Evolutionary conservation across 2,329 filamentous ascomycete genomes (phyloP).

Genomic region (Sphaerulina musiva): DNA sequence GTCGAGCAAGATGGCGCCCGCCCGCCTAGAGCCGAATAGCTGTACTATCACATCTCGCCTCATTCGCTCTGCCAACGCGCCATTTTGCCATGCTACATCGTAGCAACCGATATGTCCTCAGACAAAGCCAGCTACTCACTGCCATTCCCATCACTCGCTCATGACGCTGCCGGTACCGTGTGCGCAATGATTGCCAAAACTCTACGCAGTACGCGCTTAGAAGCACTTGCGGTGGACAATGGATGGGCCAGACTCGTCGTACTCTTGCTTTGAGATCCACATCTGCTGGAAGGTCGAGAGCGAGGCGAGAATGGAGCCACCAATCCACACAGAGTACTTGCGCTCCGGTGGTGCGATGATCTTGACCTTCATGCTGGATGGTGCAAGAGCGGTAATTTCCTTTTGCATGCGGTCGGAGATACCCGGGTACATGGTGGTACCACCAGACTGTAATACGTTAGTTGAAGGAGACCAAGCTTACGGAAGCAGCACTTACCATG

Average conservation of each 20-base stretch:
- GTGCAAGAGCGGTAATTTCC: conserved; percentile 98
- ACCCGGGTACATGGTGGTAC: conserved; percentile 99
- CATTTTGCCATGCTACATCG: conserved; percentile 12
- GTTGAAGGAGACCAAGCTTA: conserved; percentile 15
- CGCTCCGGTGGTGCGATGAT: conserved; percentile 99
- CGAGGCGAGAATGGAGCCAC: conserved; percentile 99
- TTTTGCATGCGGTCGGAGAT: conserved; percentile 99
- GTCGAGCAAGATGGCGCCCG: conserved; percentile 23
- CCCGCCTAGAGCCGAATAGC: conserved; percentile 18
- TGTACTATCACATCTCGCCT: conserved; percentile 15
- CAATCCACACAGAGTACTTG: conserved; percentile 99
- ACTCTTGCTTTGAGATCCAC: conserved; percentile 99
- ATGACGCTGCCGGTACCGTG: conserved; percentile 16
- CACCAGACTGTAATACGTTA: conserved; percentile 71
- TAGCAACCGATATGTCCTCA: conserved; percentile 2
- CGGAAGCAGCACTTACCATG: conserved; percentile 67
- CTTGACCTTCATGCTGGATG: conserved; percentile 99
- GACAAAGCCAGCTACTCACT: conserved; percentile 3
- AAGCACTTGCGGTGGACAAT: conserved; percentile 99
- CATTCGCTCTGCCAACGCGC: conserved; percentile 15
- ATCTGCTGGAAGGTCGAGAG: conserved; percentile 99
- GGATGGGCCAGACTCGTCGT: conserved; percentile 98
- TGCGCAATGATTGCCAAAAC: conserved; percentile 19
- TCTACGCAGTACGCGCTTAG: conserved; percentile 55
- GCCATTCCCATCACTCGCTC: conserved; percentile 11